Conservation (phyloP, 2,329 filamentous ascomycete species). For the Fusarium irregulare region DNA sequence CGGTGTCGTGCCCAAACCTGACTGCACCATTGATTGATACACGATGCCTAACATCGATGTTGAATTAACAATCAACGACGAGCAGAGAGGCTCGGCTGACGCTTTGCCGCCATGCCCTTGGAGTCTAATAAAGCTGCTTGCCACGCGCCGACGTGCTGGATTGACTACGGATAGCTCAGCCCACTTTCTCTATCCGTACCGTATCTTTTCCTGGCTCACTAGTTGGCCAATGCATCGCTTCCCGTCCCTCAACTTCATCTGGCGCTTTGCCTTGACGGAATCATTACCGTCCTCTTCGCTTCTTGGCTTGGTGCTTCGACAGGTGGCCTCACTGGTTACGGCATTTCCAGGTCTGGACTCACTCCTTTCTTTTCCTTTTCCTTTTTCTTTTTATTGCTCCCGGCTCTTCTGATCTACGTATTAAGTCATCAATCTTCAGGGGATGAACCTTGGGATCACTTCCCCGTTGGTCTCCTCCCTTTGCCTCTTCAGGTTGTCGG, state of each 20-base stretch:
- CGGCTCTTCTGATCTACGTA: not conserved
- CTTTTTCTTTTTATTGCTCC: conserved; percentile 7
- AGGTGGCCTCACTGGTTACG: conserved; percentile 11
- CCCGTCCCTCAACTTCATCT: conserved; percentile 22
- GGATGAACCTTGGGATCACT: conserved; percentile 2
- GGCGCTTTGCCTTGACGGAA: conserved; percentile 12
- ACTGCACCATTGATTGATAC: conserved; percentile 12
- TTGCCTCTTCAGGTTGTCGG: conserved; percentile 5
- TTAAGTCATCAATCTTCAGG: not conserved
- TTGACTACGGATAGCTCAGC: conserved; percentile 29
- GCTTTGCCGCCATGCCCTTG: conserved; percentile 25
- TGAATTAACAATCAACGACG: conserved; percentile 12
- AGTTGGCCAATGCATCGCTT: conserved; percentile 41
- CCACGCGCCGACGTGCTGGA: conserved; percentile 25
- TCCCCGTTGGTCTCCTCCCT: not conserved
- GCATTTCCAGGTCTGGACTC: conserved; percentile 5
- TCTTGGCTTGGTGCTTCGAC: conserved; percentile 12
- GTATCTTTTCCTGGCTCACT: conserved; percentile 16
- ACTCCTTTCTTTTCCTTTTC: not conserved
- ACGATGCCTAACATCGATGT: conserved; percentile 11
- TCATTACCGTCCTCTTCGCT: conserved; percentile 15
- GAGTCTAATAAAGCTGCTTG: conserved; percentile 38
- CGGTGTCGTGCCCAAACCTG: conserved; percentile 4
- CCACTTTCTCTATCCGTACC: conserved; percentile 36
- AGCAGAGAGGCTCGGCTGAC: conserved; percentile 30